These are phyloP conservation scores for Botrytis medusae DNA, from an alignment of 2,329 filamentous ascomycete species.

Conservation along the genomic window DNA sequence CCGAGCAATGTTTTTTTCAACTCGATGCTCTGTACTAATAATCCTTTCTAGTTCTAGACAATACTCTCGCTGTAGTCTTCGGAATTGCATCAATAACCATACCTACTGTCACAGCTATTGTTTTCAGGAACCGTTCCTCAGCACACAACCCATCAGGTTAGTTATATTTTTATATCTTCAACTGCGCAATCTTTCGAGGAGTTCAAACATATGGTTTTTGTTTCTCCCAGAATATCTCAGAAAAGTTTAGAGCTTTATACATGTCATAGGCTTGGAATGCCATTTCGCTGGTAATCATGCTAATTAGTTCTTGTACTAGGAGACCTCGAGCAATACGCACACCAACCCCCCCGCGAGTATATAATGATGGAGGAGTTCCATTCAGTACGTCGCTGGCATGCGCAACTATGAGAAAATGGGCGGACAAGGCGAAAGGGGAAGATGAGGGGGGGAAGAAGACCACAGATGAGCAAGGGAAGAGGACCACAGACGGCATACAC, in stretches of 20 bases:
- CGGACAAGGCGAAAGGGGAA: not conserved
- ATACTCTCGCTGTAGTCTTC: not conserved
- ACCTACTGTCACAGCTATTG: not conserved
- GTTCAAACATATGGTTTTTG: no score
- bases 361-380: not conserved
- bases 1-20: not conserved
- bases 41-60: not conserved
- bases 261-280: no score
- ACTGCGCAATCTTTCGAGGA: not conserved
- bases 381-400: not conserved
- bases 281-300: no score
- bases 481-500: not conserved
- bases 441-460: not conserved
- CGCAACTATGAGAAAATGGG: not conserved
- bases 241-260: no score
- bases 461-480: not conserved
- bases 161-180: not conserved
- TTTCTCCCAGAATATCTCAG: no score
- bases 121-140: not conserved
- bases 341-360: not conserved
- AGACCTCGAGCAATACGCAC: not conserved
- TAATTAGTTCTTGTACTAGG: not conserved
- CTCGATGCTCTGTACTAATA: not conserved
- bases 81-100: not conserved
- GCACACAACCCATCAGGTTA: not conserved